These are phyloP conservation scores for Clavariopsis aquatica DNA, from an alignment of 495 filamentous ascomycete genomes.

Conservation along the genomic window DNA sequence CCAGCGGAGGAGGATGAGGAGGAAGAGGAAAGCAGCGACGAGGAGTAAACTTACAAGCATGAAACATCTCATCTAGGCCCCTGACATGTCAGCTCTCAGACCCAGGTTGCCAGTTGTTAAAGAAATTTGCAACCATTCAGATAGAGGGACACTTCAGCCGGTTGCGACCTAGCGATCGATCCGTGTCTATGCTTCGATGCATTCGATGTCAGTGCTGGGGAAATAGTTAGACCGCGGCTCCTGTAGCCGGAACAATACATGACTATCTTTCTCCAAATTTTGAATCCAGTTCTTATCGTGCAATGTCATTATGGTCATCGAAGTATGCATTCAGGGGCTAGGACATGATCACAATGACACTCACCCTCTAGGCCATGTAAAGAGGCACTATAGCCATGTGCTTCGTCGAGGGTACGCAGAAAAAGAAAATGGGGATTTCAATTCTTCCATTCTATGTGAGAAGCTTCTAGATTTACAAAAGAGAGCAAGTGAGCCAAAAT, in stretches of 20 bases:
- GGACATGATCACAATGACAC: neutral
- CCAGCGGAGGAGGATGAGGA: slow-evolving; percentile 50
- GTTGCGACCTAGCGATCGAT: neutral
- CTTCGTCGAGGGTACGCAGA: neutral
- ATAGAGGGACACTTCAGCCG: neutral
- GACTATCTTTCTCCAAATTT: neutral
- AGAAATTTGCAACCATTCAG: neutral
- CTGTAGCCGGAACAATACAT: slow-evolving; percentile 7
- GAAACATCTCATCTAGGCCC: neutral
- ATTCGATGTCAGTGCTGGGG: neutral
- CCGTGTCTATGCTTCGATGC: slow-evolving; percentile 7
- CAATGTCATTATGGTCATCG: neutral
- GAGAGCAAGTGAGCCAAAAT: neutral
- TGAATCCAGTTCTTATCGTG: neutral
- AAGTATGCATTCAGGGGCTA: slow-evolving; percentile 9
- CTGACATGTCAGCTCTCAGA: neutral
- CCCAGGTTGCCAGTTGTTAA: neutral
- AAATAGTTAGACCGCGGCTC: slow-evolving; percentile 21
- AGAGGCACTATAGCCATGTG: neutral
- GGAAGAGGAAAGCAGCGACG: slow-evolving; percentile 56
- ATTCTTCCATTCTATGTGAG: neutral
- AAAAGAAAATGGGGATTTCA: neutral
- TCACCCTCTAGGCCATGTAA: no score
- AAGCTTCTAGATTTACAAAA: neutral
- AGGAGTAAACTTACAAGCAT: slow-evolving; percentile 53